Evolutionary conservation across 2,329 filamentous ascomycete species (phyloP).

Genomic region (Curvularia lunata): DNA sequence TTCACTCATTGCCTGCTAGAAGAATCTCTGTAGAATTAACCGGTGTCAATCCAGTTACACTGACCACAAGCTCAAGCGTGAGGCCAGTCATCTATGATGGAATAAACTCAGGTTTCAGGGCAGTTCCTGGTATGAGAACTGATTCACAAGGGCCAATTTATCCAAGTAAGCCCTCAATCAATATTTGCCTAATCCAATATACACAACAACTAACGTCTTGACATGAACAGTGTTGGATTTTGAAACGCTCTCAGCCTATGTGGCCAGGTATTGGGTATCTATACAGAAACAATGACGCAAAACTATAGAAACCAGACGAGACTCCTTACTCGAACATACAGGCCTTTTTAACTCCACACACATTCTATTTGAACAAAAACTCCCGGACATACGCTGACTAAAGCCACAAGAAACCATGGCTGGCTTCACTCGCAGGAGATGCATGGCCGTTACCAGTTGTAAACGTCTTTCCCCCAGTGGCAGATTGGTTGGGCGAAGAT

Average conservation of each 20-base stretch:
- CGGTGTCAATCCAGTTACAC: neutral
- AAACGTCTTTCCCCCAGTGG: neutral
- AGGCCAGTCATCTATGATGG: too few relatives aligned
- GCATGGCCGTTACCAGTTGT: neutral
- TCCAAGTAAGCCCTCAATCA: neutral
- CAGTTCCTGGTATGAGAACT: neutral
- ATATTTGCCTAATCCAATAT: neutral
- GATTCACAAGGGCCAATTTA: neutral
- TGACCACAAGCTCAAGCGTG: too few relatives aligned
- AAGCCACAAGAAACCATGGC: constrained; percentile 1
- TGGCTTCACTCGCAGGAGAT: neutral
- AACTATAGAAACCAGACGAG: neutral
- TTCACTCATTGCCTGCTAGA: neutral
- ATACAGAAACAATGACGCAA: neutral
- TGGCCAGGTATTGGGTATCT: constrained; percentile 3
- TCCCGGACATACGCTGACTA: neutral
- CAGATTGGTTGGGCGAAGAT: neutral
- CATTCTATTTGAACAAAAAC: neutral
- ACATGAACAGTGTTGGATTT: neutral
- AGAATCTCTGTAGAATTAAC: neutral
- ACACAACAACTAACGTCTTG: neutral
- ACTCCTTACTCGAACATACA: neutral
- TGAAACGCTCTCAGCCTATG: neutral
- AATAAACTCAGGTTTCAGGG: neutral
- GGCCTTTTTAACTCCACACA: neutral